phyloP scores from a whole-genome alignment of 306 rosid genomes.

The Lathyrus sativus region DNA sequence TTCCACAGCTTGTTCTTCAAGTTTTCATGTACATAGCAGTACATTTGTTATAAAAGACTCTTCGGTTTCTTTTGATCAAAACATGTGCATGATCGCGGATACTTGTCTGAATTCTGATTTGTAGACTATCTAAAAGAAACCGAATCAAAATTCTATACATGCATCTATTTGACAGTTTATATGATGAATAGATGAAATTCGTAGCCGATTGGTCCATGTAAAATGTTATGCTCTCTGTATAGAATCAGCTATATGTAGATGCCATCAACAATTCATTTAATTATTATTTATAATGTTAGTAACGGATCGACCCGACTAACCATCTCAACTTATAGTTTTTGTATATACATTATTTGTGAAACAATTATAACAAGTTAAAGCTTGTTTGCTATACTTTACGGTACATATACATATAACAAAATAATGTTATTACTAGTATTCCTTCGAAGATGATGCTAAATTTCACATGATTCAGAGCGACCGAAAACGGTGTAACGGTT shows the following conservation, averaged over 20 bases:
- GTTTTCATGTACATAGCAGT: slow-evolving; percentile 31
- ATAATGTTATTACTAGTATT: slow-evolving; percentile 1
- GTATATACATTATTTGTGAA: not conserved
- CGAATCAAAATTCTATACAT: slow-evolving; percentile 23
- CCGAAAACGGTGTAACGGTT: slow-evolving; percentile 86
- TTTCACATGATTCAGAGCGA: slow-evolving; percentile 84
- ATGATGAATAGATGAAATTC: slow-evolving; percentile 32
- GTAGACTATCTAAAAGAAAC: slow-evolving; percentile 30
- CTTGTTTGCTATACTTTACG: slow-evolving; percentile 25
- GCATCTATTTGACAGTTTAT: slow-evolving; percentile 22
- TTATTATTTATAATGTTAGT: not conserved
- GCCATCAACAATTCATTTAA: slow-evolving; percentile 15
- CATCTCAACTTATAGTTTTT: too few species aligned
- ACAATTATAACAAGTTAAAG: slow-evolving; percentile 8
- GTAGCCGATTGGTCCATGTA: slow-evolving; percentile 25
- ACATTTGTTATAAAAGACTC: not conserved
- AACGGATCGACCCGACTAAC: too few species aligned
- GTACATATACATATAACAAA: slow-evolving; percentile 1
- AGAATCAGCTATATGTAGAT: slow-evolving; percentile 28
- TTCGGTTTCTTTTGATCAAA: not conserved
- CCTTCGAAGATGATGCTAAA: slow-evolving; percentile 43
- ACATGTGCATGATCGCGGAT: not conserved
- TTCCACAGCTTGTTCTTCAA: slow-evolving; percentile 37
- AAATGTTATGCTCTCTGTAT: slow-evolving; percentile 1
- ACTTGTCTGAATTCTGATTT: not conserved